phyloP scores from a whole-genome alignment of 2,329 filamentous ascomycete species.

The Trichoderma sp. region DNA sequence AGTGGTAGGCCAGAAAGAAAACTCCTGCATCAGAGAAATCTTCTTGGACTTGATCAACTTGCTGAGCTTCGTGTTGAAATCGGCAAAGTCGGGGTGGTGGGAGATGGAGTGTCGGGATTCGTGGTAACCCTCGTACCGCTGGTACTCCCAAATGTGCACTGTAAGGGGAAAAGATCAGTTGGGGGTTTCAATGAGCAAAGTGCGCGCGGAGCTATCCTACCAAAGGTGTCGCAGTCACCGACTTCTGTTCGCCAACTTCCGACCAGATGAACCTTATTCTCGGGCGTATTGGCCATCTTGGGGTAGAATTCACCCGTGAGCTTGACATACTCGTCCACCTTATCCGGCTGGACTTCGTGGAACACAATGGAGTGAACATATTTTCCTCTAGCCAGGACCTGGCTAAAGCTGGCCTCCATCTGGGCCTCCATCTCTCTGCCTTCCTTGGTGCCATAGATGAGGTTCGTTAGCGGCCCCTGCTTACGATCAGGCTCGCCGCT shows the following conservation, averaged over 20 bases:
- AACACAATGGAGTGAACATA: constrained; percentile 98
- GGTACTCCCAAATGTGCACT: constrained; percentile 99
- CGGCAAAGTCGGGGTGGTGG: constrained; percentile 75
- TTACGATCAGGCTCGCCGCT: constrained; percentile 62
- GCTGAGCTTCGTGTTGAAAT: constrained; percentile 82
- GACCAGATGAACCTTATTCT: constrained; percentile 94
- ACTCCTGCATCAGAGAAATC: constrained; percentile 96
- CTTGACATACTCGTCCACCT: constrained; percentile 90
- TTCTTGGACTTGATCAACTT: constrained; percentile 80
- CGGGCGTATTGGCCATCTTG: constrained; percentile 74
- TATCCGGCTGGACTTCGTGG: constrained; percentile 92
- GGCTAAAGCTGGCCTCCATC: constrained; percentile 93
- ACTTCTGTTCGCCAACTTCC: constrained; percentile 98
- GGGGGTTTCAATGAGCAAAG: background rate
- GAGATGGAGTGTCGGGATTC: constrained; percentile 83
- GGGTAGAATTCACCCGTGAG: constrained; percentile 92
- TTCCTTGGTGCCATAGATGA: constrained; percentile 97
- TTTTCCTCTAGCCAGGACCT: constrained; percentile 91
- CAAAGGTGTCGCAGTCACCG: constrained; percentile 93
- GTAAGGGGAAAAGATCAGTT: background rate
- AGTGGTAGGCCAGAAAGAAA: constrained; percentile 98
- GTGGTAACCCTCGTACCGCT: constrained; percentile 95
- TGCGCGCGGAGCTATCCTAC: constrained; percentile 48
- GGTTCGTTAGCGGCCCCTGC: constrained; percentile 71
- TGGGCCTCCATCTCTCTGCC: constrained; percentile 91